phyloP scores from a whole-genome alignment of 1,284 basidiomycete genomes.

The Volvariella surrecta region DNA sequence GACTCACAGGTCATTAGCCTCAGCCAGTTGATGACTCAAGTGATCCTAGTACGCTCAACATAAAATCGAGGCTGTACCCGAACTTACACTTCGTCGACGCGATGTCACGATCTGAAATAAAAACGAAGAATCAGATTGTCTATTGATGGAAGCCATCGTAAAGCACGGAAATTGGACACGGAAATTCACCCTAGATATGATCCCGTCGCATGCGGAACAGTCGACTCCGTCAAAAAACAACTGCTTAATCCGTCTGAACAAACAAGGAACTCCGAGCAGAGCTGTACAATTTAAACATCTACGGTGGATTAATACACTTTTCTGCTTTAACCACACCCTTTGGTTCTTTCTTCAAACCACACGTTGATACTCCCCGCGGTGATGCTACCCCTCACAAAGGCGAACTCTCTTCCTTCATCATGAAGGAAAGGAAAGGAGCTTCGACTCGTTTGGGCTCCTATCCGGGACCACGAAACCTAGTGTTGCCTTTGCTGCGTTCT shows the following conservation, averaged over 20 bases:
- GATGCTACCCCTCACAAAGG: slow-evolving; percentile 27
- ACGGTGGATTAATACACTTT: slow-evolving; percentile 12
- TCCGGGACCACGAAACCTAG: slow-evolving; percentile 7
- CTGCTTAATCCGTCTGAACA: slow-evolving; percentile 9
- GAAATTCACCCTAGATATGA: slow-evolving; percentile 15
- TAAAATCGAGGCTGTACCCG: too few relatives aligned
- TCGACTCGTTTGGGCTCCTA: slow-evolving; percentile 15
- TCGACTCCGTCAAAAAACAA: slow-evolving; percentile 10
- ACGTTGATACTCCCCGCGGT: slow-evolving; percentile 21
- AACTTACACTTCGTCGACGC: too few relatives aligned
- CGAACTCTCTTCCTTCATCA: slow-evolving; percentile 25
- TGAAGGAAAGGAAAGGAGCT: slow-evolving; percentile 16
- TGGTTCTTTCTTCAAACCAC: slow-evolving; percentile 22
- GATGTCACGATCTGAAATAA: too few relatives aligned
- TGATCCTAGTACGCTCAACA: too few relatives aligned
- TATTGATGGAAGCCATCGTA: too few relatives aligned
- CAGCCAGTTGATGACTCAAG: too few relatives aligned
- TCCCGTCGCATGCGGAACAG: slow-evolving; percentile 11
- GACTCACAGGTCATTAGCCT: too few relatives aligned
- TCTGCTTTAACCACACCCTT: slow-evolving; percentile 14
- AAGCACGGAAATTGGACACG: slow-evolving; percentile 18
- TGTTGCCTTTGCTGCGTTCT: slow-evolving; percentile 25
- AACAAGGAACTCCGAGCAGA: slow-evolving; percentile 13
- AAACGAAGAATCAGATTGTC: too few relatives aligned
- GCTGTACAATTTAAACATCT: slow-evolving; percentile 22